phyloP scores from a whole-genome alignment of 805 yeast species.

The Sungouiozyma intestinalis region DNA sequence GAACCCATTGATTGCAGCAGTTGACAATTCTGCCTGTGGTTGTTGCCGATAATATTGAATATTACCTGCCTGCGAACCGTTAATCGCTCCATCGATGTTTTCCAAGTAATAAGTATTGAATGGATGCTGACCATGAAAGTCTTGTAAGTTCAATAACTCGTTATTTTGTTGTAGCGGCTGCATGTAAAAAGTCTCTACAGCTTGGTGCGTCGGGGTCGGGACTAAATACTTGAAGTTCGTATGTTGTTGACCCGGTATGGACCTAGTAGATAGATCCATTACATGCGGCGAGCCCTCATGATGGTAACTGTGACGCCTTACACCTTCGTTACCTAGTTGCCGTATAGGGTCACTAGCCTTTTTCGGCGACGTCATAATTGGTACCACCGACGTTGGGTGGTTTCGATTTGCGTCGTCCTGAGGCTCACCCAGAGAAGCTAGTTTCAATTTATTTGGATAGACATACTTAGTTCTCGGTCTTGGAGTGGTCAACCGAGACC shows the following conservation, averaged over 20 bases:
- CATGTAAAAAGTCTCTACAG: not conserved
- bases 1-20: not conserved
- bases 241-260: too few relatives aligned
- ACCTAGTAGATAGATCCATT: too few relatives aligned
- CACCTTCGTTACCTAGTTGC: too few relatives aligned
- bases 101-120: not conserved
- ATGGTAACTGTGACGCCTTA: too few relatives aligned
- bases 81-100: not conserved
- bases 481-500: not conserved
- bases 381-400: not conserved
- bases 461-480: not conserved
- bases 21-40: not conserved
- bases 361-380: not conserved
- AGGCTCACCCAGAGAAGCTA: not conserved
- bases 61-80: not conserved
- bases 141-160: not conserved
- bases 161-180: not conserved
- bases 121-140: not conserved
- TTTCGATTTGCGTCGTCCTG: not conserved
- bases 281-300: not conserved
- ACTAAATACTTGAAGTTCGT: too few relatives aligned
- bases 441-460: not conserved
- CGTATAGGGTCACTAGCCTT: not conserved
- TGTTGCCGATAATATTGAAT: not conserved
- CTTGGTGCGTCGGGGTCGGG: not conserved